Evolutionary conservation across 345 rosid species (phyloP), one percentile per base, ranked within the genome.

Genomic region (Gossypium thurberi): DNA sequence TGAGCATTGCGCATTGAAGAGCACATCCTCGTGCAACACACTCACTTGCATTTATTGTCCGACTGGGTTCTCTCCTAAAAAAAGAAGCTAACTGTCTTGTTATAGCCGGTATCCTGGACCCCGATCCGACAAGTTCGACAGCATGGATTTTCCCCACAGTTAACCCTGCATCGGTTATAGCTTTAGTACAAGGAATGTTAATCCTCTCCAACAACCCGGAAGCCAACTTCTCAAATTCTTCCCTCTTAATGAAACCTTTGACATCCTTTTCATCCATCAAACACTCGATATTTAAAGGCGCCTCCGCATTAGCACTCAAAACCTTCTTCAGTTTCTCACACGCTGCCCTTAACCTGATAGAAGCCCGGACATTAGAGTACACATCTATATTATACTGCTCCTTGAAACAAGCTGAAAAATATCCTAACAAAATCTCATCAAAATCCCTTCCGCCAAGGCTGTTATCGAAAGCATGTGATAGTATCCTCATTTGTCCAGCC

Each of bases 21-120:
- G 93, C 89, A 81, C 93, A 89, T 65, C 93, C 91, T 14, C 86
- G 85, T 21, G 89, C 89, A 33, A 87, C 91, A 18, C 90, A 89
- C 79, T 89, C 93, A 61, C 91, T 89, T 12, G 89, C 88, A 80
- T 87, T 87, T 62, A 89, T 72, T 37, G 85, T 89, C 67, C 93
- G 83, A 59, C 91, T 76, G 58, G 89, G 88, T 77, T 87, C 89
- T 71, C 74, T 87, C 53, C 77, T 75, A 78, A 85, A 87, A 56
- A 84, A 20, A 4, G 84, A 80, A 70, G 84, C 71, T 71, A 89
- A 69, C 75, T 80, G 69, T 77, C 81, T 85, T 58, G 79, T 71
- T 72, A 87, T 77, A 68, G 91, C 89, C 48, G 93, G 93, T 65
- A 89, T 74, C 70, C 91, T 73, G 47, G 93, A 89, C 50, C 91